Base-by-base conservation (phyloP, 2,329 filamentous ascomycete species). In the Epichloe scottii region DNA sequence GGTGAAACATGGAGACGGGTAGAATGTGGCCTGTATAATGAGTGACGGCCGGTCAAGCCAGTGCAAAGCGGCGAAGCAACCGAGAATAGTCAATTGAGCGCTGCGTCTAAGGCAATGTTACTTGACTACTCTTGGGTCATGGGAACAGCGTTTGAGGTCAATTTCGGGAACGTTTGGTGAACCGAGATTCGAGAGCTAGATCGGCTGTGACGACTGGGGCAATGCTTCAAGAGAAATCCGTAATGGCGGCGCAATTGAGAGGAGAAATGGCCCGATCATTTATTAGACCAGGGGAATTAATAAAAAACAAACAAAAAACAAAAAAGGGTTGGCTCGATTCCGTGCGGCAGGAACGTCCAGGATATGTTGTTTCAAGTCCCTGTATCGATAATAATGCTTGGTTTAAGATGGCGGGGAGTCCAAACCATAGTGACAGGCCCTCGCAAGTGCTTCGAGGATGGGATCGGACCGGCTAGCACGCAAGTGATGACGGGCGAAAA, bases 1-100 rank as follows among this genome's bases (percentile, higher is more conserved):
- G 65, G 58, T 60, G 63, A 57, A 70, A 70, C 67, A 70, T 70
- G 63, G 66, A 66, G 57, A 56, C 39, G 23, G 52, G 17, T 35
- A 33, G 37, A 30, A 23, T 45, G 37, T 41, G 41, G 35, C 45
- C 34, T 33, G 45, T 40, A 33, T 46, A 48, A 34, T 40, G 52
- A 43, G 44, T 26, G 17, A 45, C 37, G 23, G 42, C 39, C 26
- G 19, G 17, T 10, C 17, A 10, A 41, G 44, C 23, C 10, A 39
- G n/a, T 35, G 40, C 23, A 23, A n/a, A 17, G 10, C 15, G 15
- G 45, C 33, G 19, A 42, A 19, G 17, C 44, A 39, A 15, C 11
- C 7, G 6, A 33, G 15, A 17, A 17, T 8, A 14, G 35, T 30
- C 35, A 37, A 30, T 15, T 26, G 30, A 37, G 40, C 30, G n/a